Evolutionary conservation across 352 stramenopile genomes (phyloP).

Genomic region (Phytophthora boehmeriae): DNA sequence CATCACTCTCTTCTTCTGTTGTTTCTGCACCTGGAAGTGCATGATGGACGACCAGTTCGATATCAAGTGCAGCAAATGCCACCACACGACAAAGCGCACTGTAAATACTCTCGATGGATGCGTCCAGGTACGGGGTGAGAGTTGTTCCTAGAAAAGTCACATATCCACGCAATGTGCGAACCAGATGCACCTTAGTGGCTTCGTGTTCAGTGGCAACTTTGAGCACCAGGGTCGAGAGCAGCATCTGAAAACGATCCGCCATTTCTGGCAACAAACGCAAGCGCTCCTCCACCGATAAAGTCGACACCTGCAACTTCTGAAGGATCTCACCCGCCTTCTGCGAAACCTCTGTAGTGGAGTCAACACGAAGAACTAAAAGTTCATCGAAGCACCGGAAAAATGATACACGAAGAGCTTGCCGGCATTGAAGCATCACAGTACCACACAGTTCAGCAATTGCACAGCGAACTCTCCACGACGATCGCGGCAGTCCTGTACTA

Average conservation of each 20-base stretch:
- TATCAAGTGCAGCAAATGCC: constrained; percentile 71
- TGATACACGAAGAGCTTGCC: constrained; percentile 45
- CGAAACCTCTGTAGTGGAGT: constrained; percentile 49
- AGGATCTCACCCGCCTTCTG: constrained; percentile 31
- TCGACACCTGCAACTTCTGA: constrained; percentile 36
- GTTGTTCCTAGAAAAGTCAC: constrained; percentile 48
- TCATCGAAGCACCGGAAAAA: constrained; percentile 86
- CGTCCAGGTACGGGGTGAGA: constrained; percentile 56
- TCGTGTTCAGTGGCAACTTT: constrained; percentile 71
- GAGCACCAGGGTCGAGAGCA: constrained; percentile 70
- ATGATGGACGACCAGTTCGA: constrained; percentile 74
- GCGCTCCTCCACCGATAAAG: constrained; percentile 51
- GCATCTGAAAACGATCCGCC: constrained; percentile 69
- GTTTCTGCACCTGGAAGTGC: constrained; percentile 18
- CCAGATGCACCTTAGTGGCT: constrained; percentile 51
- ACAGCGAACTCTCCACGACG: constrained; percentile 68
- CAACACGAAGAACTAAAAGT: constrained; percentile 67
- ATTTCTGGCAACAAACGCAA: constrained; percentile 66
- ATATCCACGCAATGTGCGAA: constrained; percentile 79
- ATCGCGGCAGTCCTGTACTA: constrained; percentile 35
- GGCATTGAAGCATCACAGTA: constrained; percentile 60
- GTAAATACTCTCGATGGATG: constrained; percentile 53
- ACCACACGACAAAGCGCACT: constrained; percentile 53
- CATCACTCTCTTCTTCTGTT: constrained; percentile 4
- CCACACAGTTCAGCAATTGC: constrained; percentile 68